Conservation (phyloP, 1,284 basidiomycete species). For the Coniophora puteana region DNA sequence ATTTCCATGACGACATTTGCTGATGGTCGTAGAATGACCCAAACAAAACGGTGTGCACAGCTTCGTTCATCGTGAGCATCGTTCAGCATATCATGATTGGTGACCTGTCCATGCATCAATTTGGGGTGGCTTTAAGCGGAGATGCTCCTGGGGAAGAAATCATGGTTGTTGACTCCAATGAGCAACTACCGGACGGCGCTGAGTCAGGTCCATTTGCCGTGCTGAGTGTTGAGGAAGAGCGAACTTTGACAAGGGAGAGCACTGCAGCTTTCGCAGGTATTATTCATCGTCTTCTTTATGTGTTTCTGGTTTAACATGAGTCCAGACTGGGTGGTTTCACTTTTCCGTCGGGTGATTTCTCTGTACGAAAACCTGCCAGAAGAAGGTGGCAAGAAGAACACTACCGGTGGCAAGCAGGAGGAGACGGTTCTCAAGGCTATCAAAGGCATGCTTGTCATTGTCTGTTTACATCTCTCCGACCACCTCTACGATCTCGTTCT, state of each 20-base stretch:
- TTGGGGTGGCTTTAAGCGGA: slow-evolving; percentile 48
- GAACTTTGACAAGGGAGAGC: slow-evolving; percentile 70
- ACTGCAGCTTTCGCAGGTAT: slow-evolving; percentile 78
- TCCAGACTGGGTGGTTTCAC: slow-evolving; percentile 85
- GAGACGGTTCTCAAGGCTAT: slow-evolving; percentile 81
- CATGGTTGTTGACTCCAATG: slow-evolving; percentile 51
- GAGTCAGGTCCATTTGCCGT: slow-evolving; percentile 46
- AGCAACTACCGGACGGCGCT: slow-evolving; percentile 50
- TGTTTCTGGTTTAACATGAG: neutral
- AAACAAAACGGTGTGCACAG: slow-evolving; percentile 82
- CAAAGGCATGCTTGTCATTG: slow-evolving; percentile 79
- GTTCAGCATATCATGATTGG: slow-evolving; percentile 83
- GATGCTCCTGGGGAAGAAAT: slow-evolving; percentile 50
- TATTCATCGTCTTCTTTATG: slow-evolving; percentile 10
- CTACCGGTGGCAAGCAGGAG: slow-evolving; percentile 84
- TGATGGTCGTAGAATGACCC: slow-evolving; percentile 74
- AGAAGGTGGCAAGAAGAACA: slow-evolving; percentile 80
- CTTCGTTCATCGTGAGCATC: slow-evolving; percentile 75
- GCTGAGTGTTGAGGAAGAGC: slow-evolving; percentile 69
- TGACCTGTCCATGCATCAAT: slow-evolving; percentile 65
- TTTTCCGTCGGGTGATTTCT: slow-evolving; percentile 83
- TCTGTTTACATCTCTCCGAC: slow-evolving; percentile 88
- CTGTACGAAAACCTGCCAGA: slow-evolving; percentile 94
- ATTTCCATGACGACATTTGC: slow-evolving; percentile 4
- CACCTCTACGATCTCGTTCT: slow-evolving; percentile 85